Conservation (phyloP, 768 basidiomycete species). For the Tricholoma hemisulphureum region DNA sequence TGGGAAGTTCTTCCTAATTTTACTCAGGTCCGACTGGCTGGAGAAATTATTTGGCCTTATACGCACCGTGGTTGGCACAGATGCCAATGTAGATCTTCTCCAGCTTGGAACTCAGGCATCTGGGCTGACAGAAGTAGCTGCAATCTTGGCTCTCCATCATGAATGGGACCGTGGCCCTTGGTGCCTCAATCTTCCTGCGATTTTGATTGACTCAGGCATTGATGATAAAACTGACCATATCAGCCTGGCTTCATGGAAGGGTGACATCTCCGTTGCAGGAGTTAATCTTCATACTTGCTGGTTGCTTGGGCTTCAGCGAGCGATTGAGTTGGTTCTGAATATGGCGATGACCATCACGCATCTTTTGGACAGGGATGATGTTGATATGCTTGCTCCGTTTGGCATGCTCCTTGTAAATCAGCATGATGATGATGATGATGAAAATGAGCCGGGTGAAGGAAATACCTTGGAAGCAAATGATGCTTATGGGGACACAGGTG, state of each 20-base stretch:
- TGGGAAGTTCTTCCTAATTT: conserved; percentile 31
- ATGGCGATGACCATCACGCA: background rate
- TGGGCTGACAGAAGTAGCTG: conserved; percentile 29
- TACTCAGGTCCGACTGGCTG: conserved; percentile 37
- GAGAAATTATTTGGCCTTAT: conserved; percentile 35
- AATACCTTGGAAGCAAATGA: background rate
- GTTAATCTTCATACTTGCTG: conserved; percentile 29
- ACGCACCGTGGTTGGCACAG: conserved; percentile 33
- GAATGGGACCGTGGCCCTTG: conserved; percentile 39
- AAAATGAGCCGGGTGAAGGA: background rate
- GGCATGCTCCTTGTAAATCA: conserved; percentile 3
- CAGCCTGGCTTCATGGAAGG: conserved; percentile 32
- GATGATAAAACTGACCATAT: conserved; percentile 30
- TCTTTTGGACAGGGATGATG: background rate
- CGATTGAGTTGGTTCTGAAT: conserved; percentile 14
- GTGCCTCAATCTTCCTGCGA: conserved; percentile 28
- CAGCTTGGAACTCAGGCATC: conserved; percentile 27
- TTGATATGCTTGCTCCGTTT: conserved; percentile 14
- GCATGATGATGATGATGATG: conserved; percentile 3
- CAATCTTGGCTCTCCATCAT: conserved; percentile 35
- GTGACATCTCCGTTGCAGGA: conserved; percentile 24
- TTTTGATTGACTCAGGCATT: conserved; percentile 21
- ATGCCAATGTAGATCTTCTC: conserved; percentile 25
- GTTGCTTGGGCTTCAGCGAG: conserved; percentile 20
- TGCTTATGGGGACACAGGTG: background rate